phyloP scores from a whole-genome alignment of 2,329 filamentous ascomycete species.

The Cladosporium cucumerinum region DNA sequence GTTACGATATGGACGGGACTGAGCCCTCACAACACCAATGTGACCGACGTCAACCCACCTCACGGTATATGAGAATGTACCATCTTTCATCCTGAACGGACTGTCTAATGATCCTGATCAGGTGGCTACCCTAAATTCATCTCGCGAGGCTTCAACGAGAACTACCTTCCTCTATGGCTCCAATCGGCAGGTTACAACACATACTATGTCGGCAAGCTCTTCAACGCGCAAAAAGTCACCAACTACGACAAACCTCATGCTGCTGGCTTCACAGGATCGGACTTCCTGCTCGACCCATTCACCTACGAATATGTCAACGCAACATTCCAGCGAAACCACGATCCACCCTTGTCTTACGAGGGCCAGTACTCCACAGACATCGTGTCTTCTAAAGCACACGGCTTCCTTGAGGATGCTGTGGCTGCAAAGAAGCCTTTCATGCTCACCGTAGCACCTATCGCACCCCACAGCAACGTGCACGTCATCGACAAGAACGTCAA shows the following conservation, averaged over 20 bases:
- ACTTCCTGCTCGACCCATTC: slow-evolving; percentile 28
- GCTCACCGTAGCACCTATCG: slow-evolving; percentile 62
- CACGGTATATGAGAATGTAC: slow-evolving; percentile 45
- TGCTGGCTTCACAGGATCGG: slow-evolving; percentile 57
- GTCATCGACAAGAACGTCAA: slow-evolving; percentile 8
- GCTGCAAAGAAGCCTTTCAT: slow-evolving; percentile 62
- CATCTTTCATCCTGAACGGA: not conserved
- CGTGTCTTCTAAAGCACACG: slow-evolving; percentile 56
- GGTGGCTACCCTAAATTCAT: slow-evolving; percentile 64
- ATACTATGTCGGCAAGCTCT: slow-evolving; percentile 69
- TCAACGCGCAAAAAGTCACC: slow-evolving; percentile 59
- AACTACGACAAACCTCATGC: slow-evolving; percentile 61
- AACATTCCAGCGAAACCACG: slow-evolving; percentile 59
- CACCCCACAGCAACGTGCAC: slow-evolving; percentile 51
- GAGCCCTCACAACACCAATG: slow-evolving; percentile 67
- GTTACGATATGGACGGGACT: slow-evolving; percentile 65
- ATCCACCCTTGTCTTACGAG: slow-evolving; percentile 54
- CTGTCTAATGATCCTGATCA: not conserved
- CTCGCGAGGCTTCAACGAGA: slow-evolving; percentile 60
- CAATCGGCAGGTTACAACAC: slow-evolving; percentile 66
- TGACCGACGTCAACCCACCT: slow-evolving; percentile 57
- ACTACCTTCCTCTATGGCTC: slow-evolving; percentile 68
- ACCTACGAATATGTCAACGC: slow-evolving; percentile 68
- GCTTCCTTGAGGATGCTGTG: slow-evolving; percentile 61
- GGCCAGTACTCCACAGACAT: slow-evolving; percentile 59